phyloP scores from a whole-genome alignment of 2,329 filamentous ascomycete genomes.

The Ophiocordyceps australis region DNA sequence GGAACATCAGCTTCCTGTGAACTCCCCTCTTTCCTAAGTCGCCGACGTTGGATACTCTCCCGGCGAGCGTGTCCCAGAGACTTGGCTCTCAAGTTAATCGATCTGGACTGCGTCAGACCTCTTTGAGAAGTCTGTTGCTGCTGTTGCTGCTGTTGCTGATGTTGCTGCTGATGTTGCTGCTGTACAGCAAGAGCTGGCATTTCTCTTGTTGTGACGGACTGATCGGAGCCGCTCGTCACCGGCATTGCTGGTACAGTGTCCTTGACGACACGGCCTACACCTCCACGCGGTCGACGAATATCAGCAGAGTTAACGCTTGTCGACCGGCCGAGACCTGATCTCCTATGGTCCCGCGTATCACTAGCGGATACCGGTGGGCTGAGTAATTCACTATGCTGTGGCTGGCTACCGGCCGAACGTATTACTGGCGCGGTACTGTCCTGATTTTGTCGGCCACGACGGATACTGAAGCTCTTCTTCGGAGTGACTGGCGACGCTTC shows the following conservation, averaged over 20 bases:
- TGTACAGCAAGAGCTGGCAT: no score
- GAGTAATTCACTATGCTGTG: constrained; percentile 62
- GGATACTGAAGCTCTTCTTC: constrained; percentile 80
- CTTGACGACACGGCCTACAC: constrained; percentile 27
- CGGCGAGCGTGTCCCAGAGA: constrained; percentile 76
- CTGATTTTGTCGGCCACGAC: constrained; percentile 33
- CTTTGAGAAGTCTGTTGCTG: constrained; percentile 27
- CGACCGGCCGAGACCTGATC: constrained; percentile 59
- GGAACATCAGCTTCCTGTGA: constrained; percentile 60
- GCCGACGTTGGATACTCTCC: constrained; percentile 81
- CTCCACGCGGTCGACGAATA: constrained; percentile 42
- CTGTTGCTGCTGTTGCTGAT: no score
- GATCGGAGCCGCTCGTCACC: constrained; percentile 62
- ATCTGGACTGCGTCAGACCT: constrained; percentile 31
- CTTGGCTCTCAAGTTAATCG: constrained; percentile 57
- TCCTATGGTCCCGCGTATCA: constrained; percentile 33
- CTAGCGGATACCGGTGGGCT: constrained; percentile 52
- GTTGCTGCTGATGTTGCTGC: no score
- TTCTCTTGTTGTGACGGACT: constrained; percentile 41
- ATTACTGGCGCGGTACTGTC: constrained; percentile 28
- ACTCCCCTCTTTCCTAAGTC: constrained; percentile 56
- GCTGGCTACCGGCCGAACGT: constrained; percentile 42
- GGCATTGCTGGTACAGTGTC: no score
- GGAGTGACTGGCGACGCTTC: constrained; percentile 43
- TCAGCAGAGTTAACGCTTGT: constrained; percentile 87